phyloP scores from a whole-genome alignment of 805 yeast genomes.

The Nakazawaea wyomingensis region DNA sequence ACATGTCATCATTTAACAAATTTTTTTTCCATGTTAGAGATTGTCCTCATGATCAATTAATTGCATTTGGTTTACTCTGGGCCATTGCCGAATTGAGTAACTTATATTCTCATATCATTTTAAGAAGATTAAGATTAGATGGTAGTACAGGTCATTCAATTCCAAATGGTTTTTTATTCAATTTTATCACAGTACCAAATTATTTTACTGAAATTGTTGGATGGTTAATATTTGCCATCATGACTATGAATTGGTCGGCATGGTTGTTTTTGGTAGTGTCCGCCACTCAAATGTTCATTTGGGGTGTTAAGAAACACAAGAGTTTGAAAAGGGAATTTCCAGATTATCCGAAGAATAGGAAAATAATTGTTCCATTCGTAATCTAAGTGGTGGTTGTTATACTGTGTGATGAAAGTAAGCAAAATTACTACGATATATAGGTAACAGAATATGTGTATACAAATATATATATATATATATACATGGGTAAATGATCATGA shows the following conservation, averaged over 20 bases:
- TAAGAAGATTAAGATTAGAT: conserved; percentile 52
- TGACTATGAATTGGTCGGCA: conserved; percentile 75
- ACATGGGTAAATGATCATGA: too few species aligned
- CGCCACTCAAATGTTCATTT: conserved; percentile 76
- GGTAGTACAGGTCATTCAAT: conserved; percentile 60
- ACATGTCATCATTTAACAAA: conserved; percentile 19
- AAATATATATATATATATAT: too few species aligned
- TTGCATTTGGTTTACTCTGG: conserved; percentile 40
- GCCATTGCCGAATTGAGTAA: conserved; percentile 66
- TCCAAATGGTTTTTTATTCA: conserved; percentile 83
- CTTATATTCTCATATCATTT: conserved; percentile 61
- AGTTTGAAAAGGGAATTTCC: conserved; percentile 66
- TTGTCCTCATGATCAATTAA: conserved; percentile 26
- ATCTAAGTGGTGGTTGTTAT: too few species aligned
- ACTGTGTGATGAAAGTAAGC: too few species aligned
- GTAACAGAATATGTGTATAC: too few species aligned
- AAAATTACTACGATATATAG: too few species aligned
- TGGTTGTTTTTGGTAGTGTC: conserved; percentile 68
- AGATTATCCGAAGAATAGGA: conserved; percentile 73
- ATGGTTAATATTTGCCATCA: conserved; percentile 67
- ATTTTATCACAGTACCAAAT: conserved; percentile 84
- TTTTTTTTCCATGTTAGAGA: conserved; percentile 42
- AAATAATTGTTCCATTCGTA: conserved; percentile 74
- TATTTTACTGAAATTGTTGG: conserved; percentile 80
- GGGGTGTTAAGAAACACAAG: conserved; percentile 87